phyloP scores from a whole-genome alignment of 2,329 filamentous ascomycete genomes.

The Cryphonectria parasitica region DNA sequence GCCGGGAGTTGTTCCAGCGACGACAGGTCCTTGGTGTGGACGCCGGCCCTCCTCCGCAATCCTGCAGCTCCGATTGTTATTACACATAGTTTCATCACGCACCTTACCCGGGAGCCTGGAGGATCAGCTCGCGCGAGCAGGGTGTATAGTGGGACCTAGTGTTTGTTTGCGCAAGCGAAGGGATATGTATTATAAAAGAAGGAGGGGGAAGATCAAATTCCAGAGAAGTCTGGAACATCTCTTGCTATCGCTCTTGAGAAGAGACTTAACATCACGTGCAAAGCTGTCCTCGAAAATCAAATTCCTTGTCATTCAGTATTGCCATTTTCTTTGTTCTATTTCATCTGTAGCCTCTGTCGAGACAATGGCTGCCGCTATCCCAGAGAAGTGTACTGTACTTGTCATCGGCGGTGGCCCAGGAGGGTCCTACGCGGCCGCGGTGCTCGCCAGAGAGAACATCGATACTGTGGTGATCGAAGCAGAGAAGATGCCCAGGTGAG shows the following conservation, averaged over 20 bases:
- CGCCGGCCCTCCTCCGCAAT: not conserved
- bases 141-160: not conserved
- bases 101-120: not conserved
- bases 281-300: not conserved
- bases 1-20: not conserved
- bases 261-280: not conserved
- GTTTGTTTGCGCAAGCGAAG: not conserved
- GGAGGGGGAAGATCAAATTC: not conserved
- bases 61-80: not conserved
- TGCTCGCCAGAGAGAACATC: slow-evolving; percentile 49
- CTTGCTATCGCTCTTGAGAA: not conserved
- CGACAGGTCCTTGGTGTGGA: not conserved
- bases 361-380: not conserved
- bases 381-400: slow-evolving; percentile 39
- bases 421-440: slow-evolving; percentile 49
- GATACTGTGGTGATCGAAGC: slow-evolving; percentile 49
- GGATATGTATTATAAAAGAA: not conserved
- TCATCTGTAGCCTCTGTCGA: not conserved
- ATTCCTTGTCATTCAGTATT: too few species aligned
- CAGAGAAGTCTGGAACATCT: not conserved
- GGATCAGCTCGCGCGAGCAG: not conserved
- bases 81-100: not conserved
- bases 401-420: slow-evolving; percentile 51
- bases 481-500: slow-evolving; percentile 39
- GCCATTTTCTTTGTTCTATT: too few species aligned